Evolutionary conservation across 371 early-diverging fungal species (phyloP), one percentile per base, ranked within the genome.

Genomic region (Gilbertella persicaria): DNA sequence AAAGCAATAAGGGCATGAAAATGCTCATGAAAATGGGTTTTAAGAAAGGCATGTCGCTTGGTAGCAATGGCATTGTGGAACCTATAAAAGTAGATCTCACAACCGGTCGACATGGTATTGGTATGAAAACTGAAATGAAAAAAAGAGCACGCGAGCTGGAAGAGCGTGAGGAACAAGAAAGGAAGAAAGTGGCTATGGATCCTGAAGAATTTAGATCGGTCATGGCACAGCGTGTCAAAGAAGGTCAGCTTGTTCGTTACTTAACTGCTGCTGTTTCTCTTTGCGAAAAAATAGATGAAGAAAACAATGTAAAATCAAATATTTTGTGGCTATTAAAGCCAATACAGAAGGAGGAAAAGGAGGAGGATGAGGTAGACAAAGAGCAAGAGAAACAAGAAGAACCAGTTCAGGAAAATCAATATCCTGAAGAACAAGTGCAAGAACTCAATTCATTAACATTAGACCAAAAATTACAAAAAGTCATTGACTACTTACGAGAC

Each of bases 11-110:
- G 47, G 88, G 88, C 19, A 84, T 85, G 80, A 66, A 83, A 25
- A 81, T 88, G 83, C 49, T 88, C 13, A 78, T 78, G 71, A 85
- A 85, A 26, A 84, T 88, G 86, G 88, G 87, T 0, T 88, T 80
- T 71, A 81, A 82, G 81, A 60, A 78, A 49, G 83, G 80, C 54
- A 51, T 50, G 58, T 64, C 53, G 53, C 50, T 65, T 25, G 74
- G 74, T 37, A 43, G 6, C 20, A 57, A 59, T 5, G 78, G 71
- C 12, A 43, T 81, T 26, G 46, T 61, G 7, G 64, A 71, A 45
- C 82, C 83, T 13, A 63, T 85, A 39, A 68, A 55, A 16, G 69
- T 83, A 5, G 69, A 80, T 41, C 40, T 80, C 25, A 83, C 78
- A 33, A 51, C 66, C 30, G 71, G 71, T 44, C 63, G 79, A 19